Base-by-base conservation (phyloP, 306 rosid species). In the Dicorynia guianensis region DNA sequence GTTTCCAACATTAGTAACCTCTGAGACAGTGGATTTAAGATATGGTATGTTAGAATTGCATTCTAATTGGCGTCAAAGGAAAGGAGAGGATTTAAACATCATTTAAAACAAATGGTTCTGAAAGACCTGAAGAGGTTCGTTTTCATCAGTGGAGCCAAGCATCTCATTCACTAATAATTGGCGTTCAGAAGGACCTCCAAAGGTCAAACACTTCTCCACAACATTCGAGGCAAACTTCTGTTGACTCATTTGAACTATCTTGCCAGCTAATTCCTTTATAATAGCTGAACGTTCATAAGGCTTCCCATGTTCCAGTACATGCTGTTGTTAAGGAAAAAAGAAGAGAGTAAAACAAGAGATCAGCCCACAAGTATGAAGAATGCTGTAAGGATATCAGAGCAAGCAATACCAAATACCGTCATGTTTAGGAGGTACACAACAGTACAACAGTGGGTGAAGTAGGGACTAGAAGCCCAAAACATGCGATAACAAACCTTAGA, bases 71-170 rank as follows among this genome's bases (percentile, higher is more conserved):
- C 13, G 50, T 36, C 78, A 62, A 38, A 74, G 44, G 15, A 50
- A 50, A 71, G 15, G 46, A 0, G 18, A 8, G 15, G 4, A 4
- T 11, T 2, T 4, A 13, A 12, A 8, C 12, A 47, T 35, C 4
- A 59, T 12, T 12, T 53, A 53, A 67, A 34, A 15, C 4, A 8
- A 34, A 36, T 1, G 30, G 2, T 4, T 46, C 1, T 7, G 48
- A 79, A 79, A 63, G 68, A 88, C 92, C 98, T 94, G 98, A 84
- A 91, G 97, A 52, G 97, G 97, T 86, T 94, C 97, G 17, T 94
- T 94, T 87, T 94, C 98, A 80, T 94, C 98, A 0, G 98, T 94
- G 71, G 96, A 47, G 30, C 98, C 98, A 87, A 94, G 96, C 98
- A 94, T 94, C 86, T 94, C 96, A 68, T 76, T 88, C 71, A 94